phyloP scores from a whole-genome alignment of 768 basidiomycete genomes.

The Atractiella rhizophila region DNA sequence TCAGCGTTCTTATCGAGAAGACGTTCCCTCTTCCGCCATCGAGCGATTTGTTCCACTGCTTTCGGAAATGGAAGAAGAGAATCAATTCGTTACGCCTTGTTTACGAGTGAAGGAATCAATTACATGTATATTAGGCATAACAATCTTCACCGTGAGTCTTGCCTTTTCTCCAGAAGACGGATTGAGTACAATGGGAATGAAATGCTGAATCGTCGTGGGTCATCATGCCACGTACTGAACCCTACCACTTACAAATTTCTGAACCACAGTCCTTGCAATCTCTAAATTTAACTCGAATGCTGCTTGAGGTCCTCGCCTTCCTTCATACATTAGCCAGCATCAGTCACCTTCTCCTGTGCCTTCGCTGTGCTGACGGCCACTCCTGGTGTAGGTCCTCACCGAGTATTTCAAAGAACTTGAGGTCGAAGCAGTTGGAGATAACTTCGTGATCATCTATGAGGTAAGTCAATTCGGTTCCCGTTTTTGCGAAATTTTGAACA shows the following conservation, averaged over 20 bases:
- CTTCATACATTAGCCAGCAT: slow-evolving; percentile 56
- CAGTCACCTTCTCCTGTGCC: slow-evolving; percentile 3
- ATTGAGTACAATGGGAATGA: neutral
- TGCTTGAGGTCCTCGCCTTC: slow-evolving; percentile 84
- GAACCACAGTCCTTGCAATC: slow-evolving; percentile 55
- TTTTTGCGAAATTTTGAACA: no score
- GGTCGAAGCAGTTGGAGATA: slow-evolving; percentile 95
- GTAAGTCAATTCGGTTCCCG: no score
- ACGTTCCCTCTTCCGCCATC: slow-evolving; percentile 65
- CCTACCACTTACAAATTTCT: neutral
- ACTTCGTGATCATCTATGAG: slow-evolving; percentile 69
- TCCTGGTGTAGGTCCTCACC: slow-evolving; percentile 45
- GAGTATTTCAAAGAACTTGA: slow-evolving; percentile 99
- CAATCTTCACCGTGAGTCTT: slow-evolving; percentile 65
- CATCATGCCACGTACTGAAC: neutral
- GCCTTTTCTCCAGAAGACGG: neutral
- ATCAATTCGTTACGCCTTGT: slow-evolving; percentile 83
- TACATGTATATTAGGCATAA: slow-evolving; percentile 98
- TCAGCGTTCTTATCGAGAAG: slow-evolving; percentile 36
- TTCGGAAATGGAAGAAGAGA: slow-evolving; percentile 90
- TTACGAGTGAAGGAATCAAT: slow-evolving; percentile 81
- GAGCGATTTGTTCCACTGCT: slow-evolving; percentile 82
- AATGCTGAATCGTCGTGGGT: neutral
- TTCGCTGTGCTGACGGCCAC: neutral
- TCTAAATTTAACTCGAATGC: slow-evolving; percentile 92